Evolutionary conservation across 192 early-diverging fungal species (phyloP).

Genomic region (Podila epicladia): DNA sequence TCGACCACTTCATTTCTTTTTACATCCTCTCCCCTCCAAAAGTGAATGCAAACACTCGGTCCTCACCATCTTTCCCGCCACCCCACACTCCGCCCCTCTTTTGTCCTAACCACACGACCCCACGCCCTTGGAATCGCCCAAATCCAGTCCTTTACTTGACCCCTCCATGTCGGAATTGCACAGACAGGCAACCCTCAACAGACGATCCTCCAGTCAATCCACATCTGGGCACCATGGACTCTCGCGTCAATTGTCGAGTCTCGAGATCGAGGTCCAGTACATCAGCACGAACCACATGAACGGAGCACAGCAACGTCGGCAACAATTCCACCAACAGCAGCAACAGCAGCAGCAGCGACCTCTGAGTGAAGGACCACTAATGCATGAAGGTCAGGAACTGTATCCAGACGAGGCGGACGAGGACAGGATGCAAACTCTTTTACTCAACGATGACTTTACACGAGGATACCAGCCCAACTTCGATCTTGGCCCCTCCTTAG

Average conservation of each 20-base stretch:
- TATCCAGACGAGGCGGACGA: neutral
- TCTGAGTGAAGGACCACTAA: too few species aligned
- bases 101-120: neutral
- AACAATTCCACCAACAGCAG: too few species aligned
- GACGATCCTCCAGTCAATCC: constrained; percentile 9
- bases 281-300: neutral
- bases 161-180: neutral
- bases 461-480: constrained; percentile 15
- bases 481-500: neutral
- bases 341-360: neutral
- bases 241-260: neutral
- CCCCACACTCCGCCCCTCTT: neutral
- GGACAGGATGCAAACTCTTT: constrained; percentile 7
- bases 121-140: neutral
- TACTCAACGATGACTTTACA: constrained; percentile 23
- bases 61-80: neutral
- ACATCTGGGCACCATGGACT: neutral
- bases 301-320: too few species aligned
- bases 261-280: constrained; percentile 11
- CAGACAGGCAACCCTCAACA: constrained; percentile 11
- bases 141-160: neutral
- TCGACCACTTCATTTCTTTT: neutral
- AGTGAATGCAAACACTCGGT: constrained; percentile 1
- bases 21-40: neutral
- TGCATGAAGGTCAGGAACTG: neutral